phyloP scores from a whole-genome alignment of 2,329 filamentous ascomycete species.

The Colletotrichum zoysiae region DNA sequence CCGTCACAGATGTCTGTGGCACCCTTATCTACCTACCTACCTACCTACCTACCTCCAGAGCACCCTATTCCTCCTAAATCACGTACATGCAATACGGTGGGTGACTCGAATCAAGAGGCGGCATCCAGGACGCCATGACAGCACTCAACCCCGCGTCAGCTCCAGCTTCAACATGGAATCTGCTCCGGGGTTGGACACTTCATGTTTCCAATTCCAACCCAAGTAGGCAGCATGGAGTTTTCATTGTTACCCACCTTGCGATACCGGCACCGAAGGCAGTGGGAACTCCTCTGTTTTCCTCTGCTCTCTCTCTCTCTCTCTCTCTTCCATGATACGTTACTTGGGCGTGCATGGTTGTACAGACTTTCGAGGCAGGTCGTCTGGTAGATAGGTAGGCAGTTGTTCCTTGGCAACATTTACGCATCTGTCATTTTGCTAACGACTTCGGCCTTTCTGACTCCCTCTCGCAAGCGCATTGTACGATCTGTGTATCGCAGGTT shows the following conservation, averaged over 20 bases:
- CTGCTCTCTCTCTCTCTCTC: background rate
- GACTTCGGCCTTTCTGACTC: background rate
- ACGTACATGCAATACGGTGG: background rate
- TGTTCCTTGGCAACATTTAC: background rate
- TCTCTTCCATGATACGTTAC: conserved; percentile 18
- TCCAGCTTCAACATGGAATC: background rate
- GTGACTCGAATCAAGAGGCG: background rate
- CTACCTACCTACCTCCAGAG: no score
- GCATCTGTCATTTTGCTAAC: background rate
- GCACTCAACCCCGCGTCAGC: background rate
- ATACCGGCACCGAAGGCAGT: background rate
- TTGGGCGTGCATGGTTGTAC: conserved; percentile 1
- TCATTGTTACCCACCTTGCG: background rate
- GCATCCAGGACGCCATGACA: background rate
- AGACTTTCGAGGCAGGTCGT: background rate
- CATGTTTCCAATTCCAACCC: background rate
- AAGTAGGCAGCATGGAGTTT: background rate
- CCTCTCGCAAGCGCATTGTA: background rate
- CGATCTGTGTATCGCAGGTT: conserved; percentile 5
- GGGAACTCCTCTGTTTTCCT: background rate
- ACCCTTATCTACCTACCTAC: background rate
- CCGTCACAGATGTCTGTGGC: background rate
- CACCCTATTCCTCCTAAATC: background rate
- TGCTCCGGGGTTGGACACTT: background rate
- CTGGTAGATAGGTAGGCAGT: conserved; percentile 12